phyloP scores from a whole-genome alignment of 768 basidiomycete species.

The Trametopsis cervina region DNA sequence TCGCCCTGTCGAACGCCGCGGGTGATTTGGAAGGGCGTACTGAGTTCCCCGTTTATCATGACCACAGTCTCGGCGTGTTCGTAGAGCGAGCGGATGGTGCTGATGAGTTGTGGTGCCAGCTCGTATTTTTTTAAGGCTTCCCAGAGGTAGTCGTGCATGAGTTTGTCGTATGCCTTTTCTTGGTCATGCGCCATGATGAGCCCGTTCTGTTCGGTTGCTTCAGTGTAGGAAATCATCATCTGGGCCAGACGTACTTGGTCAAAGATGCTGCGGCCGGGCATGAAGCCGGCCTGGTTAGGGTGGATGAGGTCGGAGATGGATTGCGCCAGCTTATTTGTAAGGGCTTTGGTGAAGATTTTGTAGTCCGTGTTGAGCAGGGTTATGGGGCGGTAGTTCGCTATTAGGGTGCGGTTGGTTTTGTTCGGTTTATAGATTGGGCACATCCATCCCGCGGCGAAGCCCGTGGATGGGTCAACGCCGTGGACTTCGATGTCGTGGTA shows the following conservation, averaged over 20 bases:
- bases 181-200: constrained; percentile 14
- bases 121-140: not conserved
- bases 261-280: constrained; percentile 7
- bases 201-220: constrained; percentile 10
- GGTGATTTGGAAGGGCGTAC: not conserved
- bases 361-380: constrained; percentile 18
- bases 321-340: constrained; percentile 5
- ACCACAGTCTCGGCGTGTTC: constrained; percentile 7
- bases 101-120: constrained; percentile 9
- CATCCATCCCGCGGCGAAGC: constrained; percentile 13
- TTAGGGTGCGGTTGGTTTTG: constrained; percentile 9
- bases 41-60: constrained; percentile 10
- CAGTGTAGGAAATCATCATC: constrained; percentile 6
- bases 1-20: constrained; percentile 18
- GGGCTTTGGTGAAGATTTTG: constrained; percentile 16
- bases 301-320: not conserved
- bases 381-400: constrained; percentile 15
- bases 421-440: constrained; percentile 15
- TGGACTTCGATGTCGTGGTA: constrained; percentile 14
- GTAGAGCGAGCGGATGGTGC: constrained; percentile 10
- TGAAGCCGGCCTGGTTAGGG: constrained; percentile 15
- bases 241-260: constrained; percentile 13
- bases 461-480: not conserved
- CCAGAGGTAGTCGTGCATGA: constrained; percentile 15
- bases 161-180: constrained; percentile 16